A percentile compares a stretch with the other conserved stretches of the same genome.
phyloP scores from a whole-genome alignment of 1,139 yeast species.

The Diutina catenulata region DNA sequence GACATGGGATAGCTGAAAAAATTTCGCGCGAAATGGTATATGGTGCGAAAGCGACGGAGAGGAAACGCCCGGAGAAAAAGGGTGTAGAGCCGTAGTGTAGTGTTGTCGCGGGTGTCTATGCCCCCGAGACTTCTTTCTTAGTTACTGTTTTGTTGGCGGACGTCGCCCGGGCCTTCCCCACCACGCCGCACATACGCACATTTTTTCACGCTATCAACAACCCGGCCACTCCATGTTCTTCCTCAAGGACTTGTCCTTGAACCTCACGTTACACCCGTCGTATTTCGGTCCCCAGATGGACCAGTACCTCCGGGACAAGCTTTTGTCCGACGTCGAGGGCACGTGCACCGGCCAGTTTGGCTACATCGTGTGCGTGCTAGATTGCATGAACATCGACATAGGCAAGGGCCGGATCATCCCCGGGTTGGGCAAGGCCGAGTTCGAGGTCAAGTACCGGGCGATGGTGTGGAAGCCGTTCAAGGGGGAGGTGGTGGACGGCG shows the following conservation, averaged over 20 bases:
- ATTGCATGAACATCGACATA: conserved; percentile 88
- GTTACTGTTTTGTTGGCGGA: too few species aligned
- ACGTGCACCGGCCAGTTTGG: conserved; percentile 99
- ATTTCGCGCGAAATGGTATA: too few species aligned
- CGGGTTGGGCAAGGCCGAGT: conserved; percentile 86
- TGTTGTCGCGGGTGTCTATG: not conserved
- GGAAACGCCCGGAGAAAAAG: not conserved
- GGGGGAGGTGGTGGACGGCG: conserved; percentile 96
- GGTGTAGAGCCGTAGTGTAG: not conserved
- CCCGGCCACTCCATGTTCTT: conserved; percentile 31
- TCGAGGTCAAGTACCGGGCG: conserved; percentile 91
- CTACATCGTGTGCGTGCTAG: conserved; percentile 90
- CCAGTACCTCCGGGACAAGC: conserved; percentile 77
- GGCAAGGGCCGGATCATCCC: conserved; percentile 92
- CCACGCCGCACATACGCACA: not conserved
- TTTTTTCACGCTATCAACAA: not conserved
- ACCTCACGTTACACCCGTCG: conserved; percentile 90
- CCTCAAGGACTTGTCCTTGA: conserved; percentile 78
- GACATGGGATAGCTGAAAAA: too few species aligned
- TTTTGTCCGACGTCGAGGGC: conserved; percentile 94
- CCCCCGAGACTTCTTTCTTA: too few species aligned
- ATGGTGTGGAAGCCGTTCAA: conserved; percentile 98
- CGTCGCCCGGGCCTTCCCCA: not conserved
- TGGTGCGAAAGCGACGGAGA: not conserved
- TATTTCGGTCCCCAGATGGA: conserved; percentile 98